Percentiles rank a stretch among this genome's conserved stretches.
phyloP scores from a whole-genome alignment of 129 eudicot genomes.

The Tanacetum coccineum region DNA sequence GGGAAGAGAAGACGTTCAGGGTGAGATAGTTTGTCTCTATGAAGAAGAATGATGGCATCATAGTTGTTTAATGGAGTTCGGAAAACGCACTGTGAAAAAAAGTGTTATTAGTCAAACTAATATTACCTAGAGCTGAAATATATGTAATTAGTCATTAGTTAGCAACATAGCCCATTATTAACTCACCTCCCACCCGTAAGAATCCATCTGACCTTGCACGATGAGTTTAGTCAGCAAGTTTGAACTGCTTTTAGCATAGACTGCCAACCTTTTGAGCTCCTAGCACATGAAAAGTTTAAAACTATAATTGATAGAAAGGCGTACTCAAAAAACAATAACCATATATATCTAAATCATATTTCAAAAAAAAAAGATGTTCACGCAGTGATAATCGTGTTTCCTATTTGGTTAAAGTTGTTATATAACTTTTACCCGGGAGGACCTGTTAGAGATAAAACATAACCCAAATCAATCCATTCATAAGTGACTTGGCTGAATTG shows the following conservation, averaged over 20 bases:
- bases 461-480: too few species aligned
- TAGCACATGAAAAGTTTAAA: constrained; percentile 25
- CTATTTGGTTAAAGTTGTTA: too few species aligned
- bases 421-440: too few species aligned
- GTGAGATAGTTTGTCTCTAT: constrained; percentile 76
- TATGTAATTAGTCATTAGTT: not conserved
- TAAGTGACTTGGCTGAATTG: too few species aligned
- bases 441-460: not conserved
- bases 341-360: too few species aligned
- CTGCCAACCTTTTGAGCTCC: constrained; percentile 82
- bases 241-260: constrained; percentile 92
- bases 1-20: constrained; percentile 90
- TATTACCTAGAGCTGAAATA: too few species aligned
- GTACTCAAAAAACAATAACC: not conserved
- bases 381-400: too few species aligned
- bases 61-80: constrained; percentile 94
- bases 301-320: not conserved
- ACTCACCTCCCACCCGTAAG: constrained; percentile 86
- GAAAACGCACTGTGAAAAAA: constrained; percentile 68
- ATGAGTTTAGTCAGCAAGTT: constrained; percentile 65
- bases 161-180: not conserved
- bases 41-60: constrained; percentile 89
- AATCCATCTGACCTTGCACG: constrained; percentile 60
- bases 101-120: not conserved
- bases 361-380: too few species aligned